Evolutionary conservation across 352 stramenopile species (phyloP), one percentile per base, ranked within the genome.

Genomic region (Phytopythium helicoides): DNA sequence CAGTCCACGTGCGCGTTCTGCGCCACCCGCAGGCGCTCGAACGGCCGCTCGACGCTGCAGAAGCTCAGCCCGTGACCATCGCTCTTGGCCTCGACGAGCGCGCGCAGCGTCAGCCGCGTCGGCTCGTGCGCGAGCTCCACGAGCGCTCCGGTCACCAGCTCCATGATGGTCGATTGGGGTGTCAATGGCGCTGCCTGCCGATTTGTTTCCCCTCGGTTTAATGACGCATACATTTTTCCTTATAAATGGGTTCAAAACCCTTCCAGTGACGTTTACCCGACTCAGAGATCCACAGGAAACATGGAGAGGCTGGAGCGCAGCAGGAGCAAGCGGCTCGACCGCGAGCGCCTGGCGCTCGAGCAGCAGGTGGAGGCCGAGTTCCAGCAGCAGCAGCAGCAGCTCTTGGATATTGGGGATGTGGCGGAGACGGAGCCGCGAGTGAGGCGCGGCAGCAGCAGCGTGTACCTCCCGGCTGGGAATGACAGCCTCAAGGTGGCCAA

Each of bases 11-110:
- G 58, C 31, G 72, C 74, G 26, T 85, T 90, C 23, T 89, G 73
- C 33, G 80, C 73, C 38, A 91, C 73, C n/a, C 81, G 81, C 22
- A 93, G 68, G 62, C 88, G 89, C 63, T 91, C 80, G 56, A 88
- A 91, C 25, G 80, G 83, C 15, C 71, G 68, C 44, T 88, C 68
- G 23, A 89, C 45, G 36, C 72, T 72, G 38, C 78, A 85, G 6
- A 93, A 64, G 31, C 72, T 83, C 57, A 86, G 16, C 16, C 48
- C 35, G 16, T 22, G 33, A 18, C 57, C 54, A 21, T 56, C 74
- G 25, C 54, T 47, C 36, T 63, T 69, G 42, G 60, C 71, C 46
- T 87, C 77, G 12, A 87, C 44, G 11, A 89, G 58, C 50, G 77
- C 71, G 12, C 58, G 65, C 36, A 91, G 76, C 33, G 67, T 69